Conservation (phyloP, 495 filamentous ascomycete species). For the Echria macrotheca region DNA sequence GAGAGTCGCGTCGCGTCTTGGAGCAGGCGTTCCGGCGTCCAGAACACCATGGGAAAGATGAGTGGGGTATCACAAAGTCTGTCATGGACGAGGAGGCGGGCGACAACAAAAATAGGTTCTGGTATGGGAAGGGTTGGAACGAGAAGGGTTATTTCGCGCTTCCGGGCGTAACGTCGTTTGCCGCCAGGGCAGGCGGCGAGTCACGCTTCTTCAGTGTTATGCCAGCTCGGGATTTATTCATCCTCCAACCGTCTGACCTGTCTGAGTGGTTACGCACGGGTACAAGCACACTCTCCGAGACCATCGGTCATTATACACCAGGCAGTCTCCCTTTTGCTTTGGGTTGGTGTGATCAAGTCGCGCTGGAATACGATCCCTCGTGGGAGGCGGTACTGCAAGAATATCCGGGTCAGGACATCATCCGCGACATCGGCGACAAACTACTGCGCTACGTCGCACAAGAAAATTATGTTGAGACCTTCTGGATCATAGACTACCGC, state of each 20-base stretch:
- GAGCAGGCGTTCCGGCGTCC: neutral
- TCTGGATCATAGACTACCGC: neutral
- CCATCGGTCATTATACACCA: too few relatives aligned
- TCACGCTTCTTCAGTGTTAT: neutral
- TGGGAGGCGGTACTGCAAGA: neutral
- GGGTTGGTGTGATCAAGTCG: neutral
- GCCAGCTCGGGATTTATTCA: neutral
- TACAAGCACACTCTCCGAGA: too few relatives aligned
- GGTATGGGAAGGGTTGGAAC: too few relatives aligned
- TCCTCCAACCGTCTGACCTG: conserved; percentile 2
- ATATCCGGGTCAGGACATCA: neutral
- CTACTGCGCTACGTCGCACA: neutral
- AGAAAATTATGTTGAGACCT: neutral
- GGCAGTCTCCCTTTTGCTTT: too few relatives aligned
- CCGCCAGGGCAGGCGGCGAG: neutral
- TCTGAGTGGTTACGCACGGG: too few relatives aligned
- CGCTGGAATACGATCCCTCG: neutral
- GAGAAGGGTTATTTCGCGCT: neutral
- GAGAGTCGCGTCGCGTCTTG: neutral
- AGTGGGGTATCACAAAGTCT: neutral
- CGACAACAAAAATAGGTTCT: too few relatives aligned
- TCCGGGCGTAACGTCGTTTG: neutral
- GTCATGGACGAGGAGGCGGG: neutral
- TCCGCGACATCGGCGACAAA: neutral
- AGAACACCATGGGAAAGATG: neutral